Conservation (phyloP, 2,329 filamentous ascomycete genomes). For the Akanthomyces dipterigenus region DNA sequence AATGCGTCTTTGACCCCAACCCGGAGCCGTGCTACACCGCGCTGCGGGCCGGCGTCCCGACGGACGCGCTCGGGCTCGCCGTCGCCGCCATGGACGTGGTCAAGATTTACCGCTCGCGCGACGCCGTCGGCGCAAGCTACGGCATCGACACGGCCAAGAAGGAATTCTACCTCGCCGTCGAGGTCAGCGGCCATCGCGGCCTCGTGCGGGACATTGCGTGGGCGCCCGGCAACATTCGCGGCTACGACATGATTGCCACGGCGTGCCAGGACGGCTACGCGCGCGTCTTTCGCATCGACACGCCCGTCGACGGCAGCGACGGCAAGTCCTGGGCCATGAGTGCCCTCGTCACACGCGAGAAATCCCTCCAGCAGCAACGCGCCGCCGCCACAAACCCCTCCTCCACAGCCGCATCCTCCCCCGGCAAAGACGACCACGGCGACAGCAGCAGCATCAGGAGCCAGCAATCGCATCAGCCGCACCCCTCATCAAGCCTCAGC, state of each 20-base stretch:
- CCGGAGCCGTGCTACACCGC: slow-evolving; percentile 72
- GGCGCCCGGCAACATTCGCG: slow-evolving; percentile 85
- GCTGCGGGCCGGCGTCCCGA: slow-evolving; percentile 71
- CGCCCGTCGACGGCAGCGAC: slow-evolving; percentile 39
- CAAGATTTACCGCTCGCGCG: slow-evolving; percentile 71
- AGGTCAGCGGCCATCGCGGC: slow-evolving; percentile 65
- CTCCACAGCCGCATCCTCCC: background rate
- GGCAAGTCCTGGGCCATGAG: slow-evolving; percentile 40
- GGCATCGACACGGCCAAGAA: slow-evolving; percentile 53
- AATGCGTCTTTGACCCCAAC: slow-evolving; percentile 82
- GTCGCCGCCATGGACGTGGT: slow-evolving; percentile 82
- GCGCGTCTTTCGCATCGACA: slow-evolving; percentile 77
- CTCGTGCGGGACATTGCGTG: slow-evolving; percentile 85
- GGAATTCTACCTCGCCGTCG: slow-evolving; percentile 78
- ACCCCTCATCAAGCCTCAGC: slow-evolving; percentile 40
- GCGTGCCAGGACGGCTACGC: slow-evolving; percentile 89
- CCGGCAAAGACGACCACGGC: slow-evolving; percentile 15
- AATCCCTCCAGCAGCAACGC: slow-evolving; percentile 17
- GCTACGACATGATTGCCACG: slow-evolving; percentile 84
- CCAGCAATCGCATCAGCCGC: slow-evolving; percentile 26
- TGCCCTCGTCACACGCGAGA: slow-evolving; percentile 34
- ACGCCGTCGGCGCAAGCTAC: slow-evolving; percentile 45
- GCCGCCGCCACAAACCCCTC: background rate
- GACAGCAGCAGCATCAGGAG: slow-evolving; percentile 15
- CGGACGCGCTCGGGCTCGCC: slow-evolving; percentile 72